Evolutionary conservation across 2,329 filamentous ascomycete genomes (phyloP), one percentile per base, ranked within the genome.

Genomic region (Penicillium sp.): DNA sequence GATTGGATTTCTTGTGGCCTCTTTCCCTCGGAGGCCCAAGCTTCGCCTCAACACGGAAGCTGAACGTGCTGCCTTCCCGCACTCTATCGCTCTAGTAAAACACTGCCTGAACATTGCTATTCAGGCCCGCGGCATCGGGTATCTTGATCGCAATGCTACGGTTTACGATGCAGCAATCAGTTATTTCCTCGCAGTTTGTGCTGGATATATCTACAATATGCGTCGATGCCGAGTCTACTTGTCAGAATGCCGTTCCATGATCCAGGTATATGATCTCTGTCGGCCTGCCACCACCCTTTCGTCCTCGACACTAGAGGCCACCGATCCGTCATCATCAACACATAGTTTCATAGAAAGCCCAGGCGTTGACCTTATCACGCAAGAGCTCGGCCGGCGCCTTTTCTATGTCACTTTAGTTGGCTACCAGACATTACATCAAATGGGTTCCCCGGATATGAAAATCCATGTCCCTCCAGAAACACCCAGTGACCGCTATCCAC

Each of bases 381-480:
- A 72, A 50, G 72, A 76, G 50, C 61, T 83, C 52, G 78, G 77
- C 4, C 75, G 77, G 34, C 75, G 81, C 31, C 70, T 95, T 34
- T 95, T 95, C 67, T 95, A 90, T 84, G 85, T 88, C 18, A 78
- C 90, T 58, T 83, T 93, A 54, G 81, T 90, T 4, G 85, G 85
- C 29, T 80, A 88, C 52, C 87, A 86, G 53, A 88, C 88, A 0
- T 82, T 95, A 67, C 81, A 87, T 47, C 89, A 95, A 64, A 73
- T 93, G 14, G 89, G 88, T 29, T 81, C 82, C 13, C 81, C 81
- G 0, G 84, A 87, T 53, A 81, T 81, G 30, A 88, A 90, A 59
- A 74, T 91, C 31, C 79, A 87, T 30, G 83, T 95, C 42, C 82
- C 87, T 8, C 89, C 89, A 3, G 83, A 86, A 1, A 95, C 88